A percentile compares a stretch with the other conserved stretches of the same genome.
Evolutionary conservation across 1,139 yeast species (phyloP).

Genomic region (Barnettozyma hawaiiensis): DNA sequence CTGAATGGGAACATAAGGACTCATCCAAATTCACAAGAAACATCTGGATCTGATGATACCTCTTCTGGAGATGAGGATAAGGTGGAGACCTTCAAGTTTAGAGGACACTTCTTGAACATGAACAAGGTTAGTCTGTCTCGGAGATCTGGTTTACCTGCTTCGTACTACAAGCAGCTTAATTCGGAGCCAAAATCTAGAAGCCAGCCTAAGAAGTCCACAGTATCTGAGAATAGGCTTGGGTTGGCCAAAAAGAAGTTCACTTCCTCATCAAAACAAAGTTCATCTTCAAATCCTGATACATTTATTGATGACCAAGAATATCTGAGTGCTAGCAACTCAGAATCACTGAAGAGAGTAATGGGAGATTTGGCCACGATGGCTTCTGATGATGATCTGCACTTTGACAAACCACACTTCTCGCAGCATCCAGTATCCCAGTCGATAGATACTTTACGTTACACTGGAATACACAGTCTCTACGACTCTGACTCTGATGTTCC

Average conservation of each 20-base stretch:
- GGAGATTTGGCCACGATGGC: neutral
- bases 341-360: neutral
- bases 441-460: neutral
- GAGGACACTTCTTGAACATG: neutral
- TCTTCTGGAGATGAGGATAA: neutral
- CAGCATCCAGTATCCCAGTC: neutral
- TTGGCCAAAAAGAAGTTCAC: neutral
- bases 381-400: neutral
- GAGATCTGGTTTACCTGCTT: constrained; percentile 1
- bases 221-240: neutral
- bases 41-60: neutral
- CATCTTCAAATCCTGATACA: neutral
- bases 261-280: neutral
- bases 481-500: neutral
- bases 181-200: neutral
- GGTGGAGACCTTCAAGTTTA: neutral
- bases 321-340: neutral
- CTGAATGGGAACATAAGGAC: neutral
- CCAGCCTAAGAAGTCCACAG: neutral
- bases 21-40: neutral
- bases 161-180: neutral
- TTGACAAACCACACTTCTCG: neutral
- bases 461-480: neutral
- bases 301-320: neutral
- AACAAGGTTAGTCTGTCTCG: neutral